Base-by-base conservation (phyloP, 1,284 basidiomycete species). In the Trichosporon faecale region DNA sequence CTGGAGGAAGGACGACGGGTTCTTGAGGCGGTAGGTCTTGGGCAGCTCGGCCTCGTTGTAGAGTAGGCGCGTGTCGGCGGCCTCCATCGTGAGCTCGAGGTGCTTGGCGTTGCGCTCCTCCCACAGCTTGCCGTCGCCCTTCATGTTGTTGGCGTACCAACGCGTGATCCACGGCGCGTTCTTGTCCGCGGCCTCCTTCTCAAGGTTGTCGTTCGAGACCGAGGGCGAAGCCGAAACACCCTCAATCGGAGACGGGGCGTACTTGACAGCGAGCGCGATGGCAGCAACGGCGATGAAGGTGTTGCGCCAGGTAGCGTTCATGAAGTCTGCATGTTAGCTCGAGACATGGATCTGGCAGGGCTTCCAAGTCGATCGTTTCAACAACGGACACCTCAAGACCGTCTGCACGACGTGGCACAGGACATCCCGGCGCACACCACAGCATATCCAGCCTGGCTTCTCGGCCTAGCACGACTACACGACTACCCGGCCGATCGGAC, bases 21-120 rank as follows among this genome's bases (percentile, higher is more conserved):
- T 16, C 73, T 77, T 79, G 74, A 85, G 69, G 71, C 84, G 72
- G 70, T 73, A 74, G 21, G 84, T 76, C 67, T 71, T 78, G 21
- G 84, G 83, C 73, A 78, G 76, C 78, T 85, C 83, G 0, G 84
- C 85, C 73, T 84, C 84, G 74, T 85, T 83, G 76, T 85, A 79
- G 68, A 85, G 73, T 70, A 85, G 74, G 73, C 80, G 80, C 67
- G 81, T 80, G 70, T 84, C 83, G 12, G 85, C 84, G 1, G 73
- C 75, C 71, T 81, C 76, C 65, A 78, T 76, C 8, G 79, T 77
- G 65, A 84, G 74, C 71, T 81, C 80, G 60, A 86, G 77, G 76
- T 85, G 84, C 74, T 80, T 81, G 57, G 82, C 81, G 74, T 83
- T 83, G 73, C 78, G 72, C 73, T 79, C 73, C 31, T 70, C 74